phyloP scores from a whole-genome alignment of 2,329 filamentous ascomycete species.

The Fusarium torreyae region DNA sequence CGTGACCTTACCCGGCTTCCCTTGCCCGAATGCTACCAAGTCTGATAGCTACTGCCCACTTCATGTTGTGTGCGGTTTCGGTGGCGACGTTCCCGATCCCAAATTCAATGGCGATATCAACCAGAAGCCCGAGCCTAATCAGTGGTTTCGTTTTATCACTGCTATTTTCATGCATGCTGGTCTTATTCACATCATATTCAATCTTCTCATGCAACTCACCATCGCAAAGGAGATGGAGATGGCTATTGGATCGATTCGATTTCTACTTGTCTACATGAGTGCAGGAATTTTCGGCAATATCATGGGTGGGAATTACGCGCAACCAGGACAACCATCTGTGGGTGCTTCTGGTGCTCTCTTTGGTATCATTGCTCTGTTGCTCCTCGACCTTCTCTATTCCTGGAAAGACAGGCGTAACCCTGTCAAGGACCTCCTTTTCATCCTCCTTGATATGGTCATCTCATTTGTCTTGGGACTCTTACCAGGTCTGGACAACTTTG shows the following conservation, averaged over 20 bases:
- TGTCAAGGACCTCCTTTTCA: conserved; percentile 87
- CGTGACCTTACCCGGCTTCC: conserved; percentile 68
- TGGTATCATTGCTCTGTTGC: conserved; percentile 87
- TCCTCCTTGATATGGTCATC: conserved; percentile 87
- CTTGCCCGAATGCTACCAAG: conserved; percentile 85
- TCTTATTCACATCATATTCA: conserved; percentile 95
- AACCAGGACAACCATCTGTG: conserved; percentile 83
- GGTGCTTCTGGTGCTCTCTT: conserved; percentile 94
- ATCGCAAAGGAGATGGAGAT: conserved; percentile 94
- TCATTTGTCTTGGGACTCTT: conserved; percentile 93
- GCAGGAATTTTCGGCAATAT: conserved; percentile 97
- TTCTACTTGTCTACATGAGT: conserved; percentile 89
- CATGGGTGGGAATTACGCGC: conserved; percentile 93
- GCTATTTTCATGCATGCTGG: conserved; percentile 97
- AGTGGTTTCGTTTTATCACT: conserved; percentile 97
- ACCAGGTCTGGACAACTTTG: conserved; percentile 96
- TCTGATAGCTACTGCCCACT: conserved; percentile 76
- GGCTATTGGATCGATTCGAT: conserved; percentile 89
- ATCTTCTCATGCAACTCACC: conserved; percentile 91
- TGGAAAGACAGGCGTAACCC: conserved; percentile 87
- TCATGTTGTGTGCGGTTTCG: conserved; percentile 86
- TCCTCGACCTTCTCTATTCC: conserved; percentile 93
- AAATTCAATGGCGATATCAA: conserved; percentile 66
- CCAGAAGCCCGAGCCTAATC: conserved; percentile 79
- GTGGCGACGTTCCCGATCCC: conserved; percentile 76